These are phyloP conservation scores for Teunomyces aglyptinius DNA, from an alignment of 805 yeast genomes.

Conservation along the genomic window DNA sequence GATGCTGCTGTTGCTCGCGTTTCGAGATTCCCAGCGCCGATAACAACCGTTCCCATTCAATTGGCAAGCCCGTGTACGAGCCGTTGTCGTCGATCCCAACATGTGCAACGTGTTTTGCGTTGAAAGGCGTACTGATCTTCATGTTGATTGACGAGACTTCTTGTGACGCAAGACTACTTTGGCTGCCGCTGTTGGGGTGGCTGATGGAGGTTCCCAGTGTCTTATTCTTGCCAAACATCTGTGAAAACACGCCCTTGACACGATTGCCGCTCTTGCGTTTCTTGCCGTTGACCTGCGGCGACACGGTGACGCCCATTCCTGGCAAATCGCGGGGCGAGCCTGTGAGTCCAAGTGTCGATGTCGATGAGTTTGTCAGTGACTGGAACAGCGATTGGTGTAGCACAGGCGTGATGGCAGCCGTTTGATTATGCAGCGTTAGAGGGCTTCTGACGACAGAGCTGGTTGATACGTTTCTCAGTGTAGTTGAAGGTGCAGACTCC, in stretches of 20 bases:
- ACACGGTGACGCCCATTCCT: conserved; percentile 16
- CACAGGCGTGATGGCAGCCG: conserved; percentile 32
- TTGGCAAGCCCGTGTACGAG: conserved; percentile 87
- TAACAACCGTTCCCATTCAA: conserved; percentile 84
- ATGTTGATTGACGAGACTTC: conserved; percentile 30
- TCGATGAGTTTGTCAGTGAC: conserved; percentile 13
- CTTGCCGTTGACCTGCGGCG: conserved; percentile 11
- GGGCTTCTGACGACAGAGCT: conserved; percentile 25
- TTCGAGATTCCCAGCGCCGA: conserved; percentile 84
- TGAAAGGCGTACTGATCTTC: conserved; percentile 88
- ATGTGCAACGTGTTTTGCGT: conserved; percentile 87
- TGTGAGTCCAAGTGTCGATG: conserved; percentile 9
- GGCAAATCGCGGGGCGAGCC: conserved; percentile 26
- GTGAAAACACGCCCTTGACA: conserved; percentile 59
- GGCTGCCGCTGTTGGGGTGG: conserved; percentile 4
- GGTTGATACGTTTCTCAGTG: conserved; percentile 15
- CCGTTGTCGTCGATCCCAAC: conserved; percentile 90
- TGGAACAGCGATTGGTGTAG: conserved; percentile 16
- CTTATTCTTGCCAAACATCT: conserved; percentile 43
- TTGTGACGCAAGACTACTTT: conserved; percentile 10
- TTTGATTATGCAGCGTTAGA: conserved; percentile 19
- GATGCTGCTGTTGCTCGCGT: conserved; percentile 86
- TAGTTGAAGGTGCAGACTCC: no score
- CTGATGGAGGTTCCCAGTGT: conserved; percentile 11
- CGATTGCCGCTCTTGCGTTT: conserved; percentile 47